These are phyloP conservation scores for Eutrema salsugineum DNA, from an alignment of 441 rosid species.

Conservation along the genomic window DNA sequence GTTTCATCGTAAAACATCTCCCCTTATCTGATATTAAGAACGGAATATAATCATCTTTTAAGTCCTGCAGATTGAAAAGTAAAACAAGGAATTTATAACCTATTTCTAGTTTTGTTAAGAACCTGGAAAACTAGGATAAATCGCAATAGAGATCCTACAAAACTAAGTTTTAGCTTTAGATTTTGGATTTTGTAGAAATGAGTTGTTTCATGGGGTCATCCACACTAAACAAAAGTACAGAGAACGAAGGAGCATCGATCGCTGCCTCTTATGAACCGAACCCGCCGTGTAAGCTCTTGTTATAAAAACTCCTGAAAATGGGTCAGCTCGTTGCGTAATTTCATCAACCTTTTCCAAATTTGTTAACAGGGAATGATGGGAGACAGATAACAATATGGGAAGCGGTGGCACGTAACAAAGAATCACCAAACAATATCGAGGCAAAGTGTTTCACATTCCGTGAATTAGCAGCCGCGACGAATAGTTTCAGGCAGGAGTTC, in stretches of 20 bases:
- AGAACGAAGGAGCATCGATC: slow-evolving; percentile 11
- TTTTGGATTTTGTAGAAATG: slow-evolving; percentile 34
- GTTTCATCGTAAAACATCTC: not conserved
- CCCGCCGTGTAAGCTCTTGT: not conserved
- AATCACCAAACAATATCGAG: slow-evolving; percentile 28
- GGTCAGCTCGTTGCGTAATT: not conserved
- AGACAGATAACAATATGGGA: not conserved
- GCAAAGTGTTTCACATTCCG: slow-evolving; percentile 71
- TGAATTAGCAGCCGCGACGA: slow-evolving; percentile 69
- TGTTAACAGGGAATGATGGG: not conserved
- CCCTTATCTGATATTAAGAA: not conserved
- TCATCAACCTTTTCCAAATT: not conserved
- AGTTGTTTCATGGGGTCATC: slow-evolving; percentile 65
- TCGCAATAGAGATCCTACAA: not conserved
- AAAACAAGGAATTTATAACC: not conserved
- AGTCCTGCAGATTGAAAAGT: not conserved
- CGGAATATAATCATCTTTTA: not conserved
- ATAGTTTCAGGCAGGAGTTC: slow-evolving; percentile 68
- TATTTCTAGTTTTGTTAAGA: not conserved
- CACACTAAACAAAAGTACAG: slow-evolving; percentile 31
- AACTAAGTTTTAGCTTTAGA: not conserved
- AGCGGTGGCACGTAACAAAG: slow-evolving; percentile 17
- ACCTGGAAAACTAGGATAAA: too few species aligned
- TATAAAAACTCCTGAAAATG: not conserved
- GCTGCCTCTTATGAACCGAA: not conserved